A percentile compares a stretch with the other conserved stretches of the same genome.
These are phyloP conservation scores for Penicillium expansum DNA, from an alignment of 2,329 filamentous ascomycete species.

Conservation along the genomic window DNA sequence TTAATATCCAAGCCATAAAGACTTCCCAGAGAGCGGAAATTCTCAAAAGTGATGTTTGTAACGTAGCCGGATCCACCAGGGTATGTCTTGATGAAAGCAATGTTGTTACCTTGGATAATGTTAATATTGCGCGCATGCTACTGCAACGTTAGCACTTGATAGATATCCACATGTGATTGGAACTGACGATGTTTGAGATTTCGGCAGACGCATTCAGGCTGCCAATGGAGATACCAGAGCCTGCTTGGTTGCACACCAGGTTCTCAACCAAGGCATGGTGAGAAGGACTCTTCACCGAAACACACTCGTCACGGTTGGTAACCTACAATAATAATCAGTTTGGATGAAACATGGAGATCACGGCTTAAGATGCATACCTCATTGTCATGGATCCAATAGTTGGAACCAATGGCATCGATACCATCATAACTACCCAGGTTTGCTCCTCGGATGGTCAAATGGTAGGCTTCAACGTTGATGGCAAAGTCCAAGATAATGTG, in stretches of 20 bases:
- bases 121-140: conserved; percentile 37
- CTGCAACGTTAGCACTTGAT: neutral
- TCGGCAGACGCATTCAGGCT: conserved; percentile 33
- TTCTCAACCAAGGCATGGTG: conserved; percentile 38
- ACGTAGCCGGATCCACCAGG: conserved; percentile 41
- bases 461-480: conserved; percentile 39
- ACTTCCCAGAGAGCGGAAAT: conserved; percentile 27
- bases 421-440: conserved; percentile 40
- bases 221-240: conserved; percentile 40
- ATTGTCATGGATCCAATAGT: conserved; percentile 40
- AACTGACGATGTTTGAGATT: conserved; percentile 29
- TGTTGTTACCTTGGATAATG: conserved; percentile 40
- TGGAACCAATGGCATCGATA: conserved; percentile 38
- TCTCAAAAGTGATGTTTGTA: conserved; percentile 35
- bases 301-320: conserved; percentile 41
- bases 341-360: neutral
- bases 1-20: conserved; percentile 26
- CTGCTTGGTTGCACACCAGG: conserved; percentile 38
- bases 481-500: conserved; percentile 39
- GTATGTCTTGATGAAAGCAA: conserved; percentile 42
- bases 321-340: conserved; percentile 16
- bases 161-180: neutral
- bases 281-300: conserved; percentile 39
- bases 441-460: conserved; percentile 38
- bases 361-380: conserved; percentile 15